A percentile compares a stretch with the other conserved stretches of the same genome.
Conservation (phyloP, 345 rosid genomes). For the Orychophragmus violaceus region DNA sequence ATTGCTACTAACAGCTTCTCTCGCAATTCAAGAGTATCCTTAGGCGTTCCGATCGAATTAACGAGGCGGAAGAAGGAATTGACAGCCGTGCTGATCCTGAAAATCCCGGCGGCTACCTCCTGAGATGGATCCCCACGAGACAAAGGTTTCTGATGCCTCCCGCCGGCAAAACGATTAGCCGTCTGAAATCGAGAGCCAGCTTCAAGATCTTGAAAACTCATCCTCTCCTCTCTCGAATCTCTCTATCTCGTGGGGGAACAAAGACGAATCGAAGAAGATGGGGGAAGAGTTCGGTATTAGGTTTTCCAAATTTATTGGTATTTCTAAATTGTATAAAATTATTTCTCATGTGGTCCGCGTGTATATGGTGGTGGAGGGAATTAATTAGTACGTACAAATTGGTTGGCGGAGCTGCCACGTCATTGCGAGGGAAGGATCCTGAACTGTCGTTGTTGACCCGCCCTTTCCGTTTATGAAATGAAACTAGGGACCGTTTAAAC, state of each 20-base stretch:
- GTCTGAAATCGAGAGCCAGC: slow-evolving; percentile 29
- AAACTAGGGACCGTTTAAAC: neutral
- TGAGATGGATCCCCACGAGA: slow-evolving; percentile 46
- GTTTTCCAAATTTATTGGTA: neutral
- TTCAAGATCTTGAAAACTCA: slow-evolving; percentile 72
- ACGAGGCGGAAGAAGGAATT: slow-evolving; percentile 63
- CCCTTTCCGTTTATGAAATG: neutral
- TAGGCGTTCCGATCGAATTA: slow-evolving; percentile 65
- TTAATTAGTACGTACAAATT: neutral
- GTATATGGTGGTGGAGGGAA: slow-evolving; percentile 2
- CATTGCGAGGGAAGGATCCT: slow-evolving; percentile 8
- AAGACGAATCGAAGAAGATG: slow-evolving; percentile 20
- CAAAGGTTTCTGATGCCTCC: slow-evolving; percentile 8
- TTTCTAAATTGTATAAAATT: neutral
- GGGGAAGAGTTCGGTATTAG: slow-evolving; percentile 16
- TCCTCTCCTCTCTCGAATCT: slow-evolving; percentile 6
- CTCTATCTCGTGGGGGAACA: neutral
- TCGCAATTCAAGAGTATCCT: slow-evolving; percentile 61
- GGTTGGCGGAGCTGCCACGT: slow-evolving; percentile 17
- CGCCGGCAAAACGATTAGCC: slow-evolving; percentile 13
- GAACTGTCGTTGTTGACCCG: slow-evolving; percentile 6
- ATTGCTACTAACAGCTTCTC: slow-evolving; percentile 49
- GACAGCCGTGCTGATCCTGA: slow-evolving; percentile 65
- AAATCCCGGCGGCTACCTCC: slow-evolving; percentile 70
- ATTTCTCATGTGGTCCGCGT: slow-evolving; percentile 20